These are phyloP conservation scores for Alternaria burnsii DNA, from an alignment of 2,329 filamentous ascomycete species.

Conservation along the genomic window DNA sequence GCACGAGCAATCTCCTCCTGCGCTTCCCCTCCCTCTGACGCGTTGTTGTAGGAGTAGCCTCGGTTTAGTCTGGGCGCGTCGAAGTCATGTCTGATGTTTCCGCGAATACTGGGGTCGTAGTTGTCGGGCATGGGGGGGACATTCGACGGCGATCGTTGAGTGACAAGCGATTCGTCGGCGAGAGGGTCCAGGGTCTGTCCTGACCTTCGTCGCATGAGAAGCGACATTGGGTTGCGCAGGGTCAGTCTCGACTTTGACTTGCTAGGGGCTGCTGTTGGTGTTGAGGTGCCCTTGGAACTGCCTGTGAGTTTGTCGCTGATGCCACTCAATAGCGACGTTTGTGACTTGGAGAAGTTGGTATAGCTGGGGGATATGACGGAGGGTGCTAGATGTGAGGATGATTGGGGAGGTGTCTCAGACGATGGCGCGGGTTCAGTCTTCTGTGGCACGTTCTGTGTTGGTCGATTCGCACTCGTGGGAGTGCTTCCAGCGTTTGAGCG, in stretches of 20 bases:
- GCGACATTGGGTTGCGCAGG: conserved; percentile 68
- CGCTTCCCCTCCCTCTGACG: conserved; percentile 30
- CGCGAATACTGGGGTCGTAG: conserved; percentile 70
- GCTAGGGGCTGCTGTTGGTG: conserved; percentile 29
- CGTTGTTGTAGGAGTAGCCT: conserved; percentile 49
- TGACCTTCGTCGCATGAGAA: conserved; percentile 66
- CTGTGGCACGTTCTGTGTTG: conserved; percentile 37
- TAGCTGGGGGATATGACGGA: conserved; percentile 38
- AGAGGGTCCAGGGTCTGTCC: conserved; percentile 58
- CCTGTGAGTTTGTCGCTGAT: conserved; percentile 42
- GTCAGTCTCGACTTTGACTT: conserved; percentile 62
- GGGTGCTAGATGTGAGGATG: conserved; percentile 33
- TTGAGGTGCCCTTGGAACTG: conserved; percentile 30
- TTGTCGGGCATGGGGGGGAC: conserved; percentile 64
- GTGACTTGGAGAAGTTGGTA: conserved; percentile 41
- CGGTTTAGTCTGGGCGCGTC: conserved; percentile 65
- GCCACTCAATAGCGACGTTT: conserved; percentile 45
- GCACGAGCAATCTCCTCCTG: conserved; percentile 33
- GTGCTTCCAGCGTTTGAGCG: conserved; percentile 28
- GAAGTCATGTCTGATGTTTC: conserved; percentile 71
- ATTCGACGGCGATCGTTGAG: conserved; percentile 55
- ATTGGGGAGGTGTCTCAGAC: conserved; percentile 28
- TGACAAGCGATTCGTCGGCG: conserved; percentile 61
- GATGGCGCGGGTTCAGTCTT: conserved; percentile 28
- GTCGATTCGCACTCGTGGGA: conserved; percentile 44